Base-by-base conservation (phyloP, 345 rosid genomes). In the Brassica cretica region DNA sequence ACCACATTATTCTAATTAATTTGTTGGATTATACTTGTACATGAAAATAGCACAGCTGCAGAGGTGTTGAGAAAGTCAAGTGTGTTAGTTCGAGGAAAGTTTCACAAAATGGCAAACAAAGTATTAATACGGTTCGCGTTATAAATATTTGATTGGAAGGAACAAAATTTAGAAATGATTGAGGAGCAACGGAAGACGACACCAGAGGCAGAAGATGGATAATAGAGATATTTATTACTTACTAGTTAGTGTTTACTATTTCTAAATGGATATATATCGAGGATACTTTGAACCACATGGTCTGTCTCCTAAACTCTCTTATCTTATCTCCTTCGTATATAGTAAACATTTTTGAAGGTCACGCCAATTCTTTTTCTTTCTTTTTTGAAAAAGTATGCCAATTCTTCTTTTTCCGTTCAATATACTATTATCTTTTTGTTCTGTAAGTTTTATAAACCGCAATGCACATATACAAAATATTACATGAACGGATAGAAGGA, bases 261-360 rank as follows among this genome's bases (percentile, higher is more conserved):
- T 69, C 25, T 24, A 39, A 62, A 24, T 33, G 55, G 21, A 6
- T 51, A 25, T 25, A 16, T 21, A 60, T 6, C 24, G 7, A 15
- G 0, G 76, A 37, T 78, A 71, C 11, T 7, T 39, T 49, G 73
- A 66, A 72, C 53, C 81, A 72, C 81, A 78, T 78, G 77, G 73
- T 59, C 15, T 78, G 73, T 78, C 68, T 72, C 81, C 44, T 71
- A 56, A 39, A 39, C 16, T 11, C 66, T 25, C 66, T 59, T 70
- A 53, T 29, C 72, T 78, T 64, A 77, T 70, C 71, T 64, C 32
- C 30, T 41, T 56, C 80, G 4, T 44, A 44, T 44, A 15, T 63
- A 55, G 64, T 51, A 21, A 46, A 41, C 73, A 49, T 39, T 67
- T 58, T 63, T 70, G 4, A 29, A 61, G 16, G 35, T 62, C 5